A percentile compares a stretch with the other conserved stretches of the same genome.
Conservation (phyloP, 2,329 filamentous ascomycete species). For the Fusarium sp. region DNA sequence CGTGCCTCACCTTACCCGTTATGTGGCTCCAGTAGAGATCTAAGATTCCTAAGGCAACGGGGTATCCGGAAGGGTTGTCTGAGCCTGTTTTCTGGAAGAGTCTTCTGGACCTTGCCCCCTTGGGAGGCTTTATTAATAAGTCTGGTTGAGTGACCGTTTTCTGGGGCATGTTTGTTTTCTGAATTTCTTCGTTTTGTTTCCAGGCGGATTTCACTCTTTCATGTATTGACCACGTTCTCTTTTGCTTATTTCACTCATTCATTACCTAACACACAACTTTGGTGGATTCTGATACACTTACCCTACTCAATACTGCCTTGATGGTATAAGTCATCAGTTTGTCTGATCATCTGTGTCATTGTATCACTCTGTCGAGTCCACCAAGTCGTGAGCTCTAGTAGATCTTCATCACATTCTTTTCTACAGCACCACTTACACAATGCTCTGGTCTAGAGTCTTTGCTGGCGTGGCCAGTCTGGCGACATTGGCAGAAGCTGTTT, state of each 20-base stretch:
- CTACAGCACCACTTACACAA: conserved; percentile 1
- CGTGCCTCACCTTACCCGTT: conserved; percentile 6
- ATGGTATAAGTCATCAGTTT: neutral
- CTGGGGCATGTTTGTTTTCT: neutral
- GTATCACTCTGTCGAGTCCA: neutral
- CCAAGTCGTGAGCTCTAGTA: neutral
- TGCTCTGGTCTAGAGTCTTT: conserved; percentile 38
- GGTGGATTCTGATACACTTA: neutral
- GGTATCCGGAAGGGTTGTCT: conserved; percentile 17
- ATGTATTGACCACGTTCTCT: conserved; percentile 21
- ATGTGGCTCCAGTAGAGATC: neutral
- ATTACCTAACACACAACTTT: neutral
- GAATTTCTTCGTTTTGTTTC: conserved; percentile 5
- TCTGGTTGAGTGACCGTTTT: conserved; percentile 4
- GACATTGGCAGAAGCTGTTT: conserved; percentile 30
- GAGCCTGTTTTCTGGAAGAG: neutral
- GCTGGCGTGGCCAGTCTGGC: conserved; percentile 43
- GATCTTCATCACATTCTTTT: neutral
- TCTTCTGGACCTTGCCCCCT: conserved; percentile 7
- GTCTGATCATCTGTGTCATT: neutral
- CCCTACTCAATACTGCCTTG: neutral
- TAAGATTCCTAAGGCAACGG: conserved; percentile 12
- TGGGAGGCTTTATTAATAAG: conserved; percentile 29
- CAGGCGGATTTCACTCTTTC: conserved; percentile 25
- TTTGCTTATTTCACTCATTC: conserved; percentile 18